phyloP scores from a whole-genome alignment of 495 filamentous ascomycete species.

The Cudoniella acicularis region DNA sequence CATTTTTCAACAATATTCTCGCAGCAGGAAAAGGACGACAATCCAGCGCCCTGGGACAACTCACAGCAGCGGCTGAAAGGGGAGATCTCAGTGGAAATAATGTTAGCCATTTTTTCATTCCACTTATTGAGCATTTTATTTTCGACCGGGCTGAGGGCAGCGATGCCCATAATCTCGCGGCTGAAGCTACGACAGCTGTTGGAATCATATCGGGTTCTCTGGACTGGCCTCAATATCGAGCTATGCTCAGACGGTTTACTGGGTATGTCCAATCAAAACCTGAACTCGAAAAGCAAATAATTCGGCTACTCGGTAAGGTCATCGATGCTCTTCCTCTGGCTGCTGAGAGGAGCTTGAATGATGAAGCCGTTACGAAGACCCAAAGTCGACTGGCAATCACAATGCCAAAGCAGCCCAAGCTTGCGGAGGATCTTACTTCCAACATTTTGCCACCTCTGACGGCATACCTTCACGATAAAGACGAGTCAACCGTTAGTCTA shows the following conservation, averaged over 20 bases:
- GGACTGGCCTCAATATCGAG: slow-evolving; percentile 88
- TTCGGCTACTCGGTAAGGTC: slow-evolving; percentile 75
- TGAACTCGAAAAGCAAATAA: slow-evolving; percentile 79
- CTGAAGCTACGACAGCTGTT: slow-evolving; percentile 74
- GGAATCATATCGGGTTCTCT: slow-evolving; percentile 68
- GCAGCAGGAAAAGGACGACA: slow-evolving; percentile 89
- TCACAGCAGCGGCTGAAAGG: slow-evolving; percentile 61
- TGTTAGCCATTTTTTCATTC: slow-evolving; percentile 82
- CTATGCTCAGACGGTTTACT: slow-evolving; percentile 74
- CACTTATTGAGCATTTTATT: slow-evolving; percentile 89
- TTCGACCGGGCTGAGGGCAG: slow-evolving; percentile 75
- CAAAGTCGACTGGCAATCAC: slow-evolving; percentile 50
- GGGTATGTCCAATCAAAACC: slow-evolving; percentile 75
- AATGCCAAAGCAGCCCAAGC: slow-evolving; percentile 64
- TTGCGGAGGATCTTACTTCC: slow-evolving; percentile 67
- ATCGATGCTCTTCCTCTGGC: slow-evolving; percentile 67
- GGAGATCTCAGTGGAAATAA: slow-evolving; percentile 67
- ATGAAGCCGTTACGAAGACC: slow-evolving; percentile 31
- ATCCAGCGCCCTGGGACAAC: slow-evolving; percentile 72
- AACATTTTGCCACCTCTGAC: slow-evolving; percentile 73
- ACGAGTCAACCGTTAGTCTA: slow-evolving; percentile 86
- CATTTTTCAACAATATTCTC: slow-evolving; percentile 88
- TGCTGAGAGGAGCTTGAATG: slow-evolving; percentile 29
- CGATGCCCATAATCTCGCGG: slow-evolving; percentile 76
- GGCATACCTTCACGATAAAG: slow-evolving; percentile 85